A percentile compares a stretch with the other conserved stretches of the same genome.
Evolutionary conservation across 164 flowering plant genomes (phyloP).

Genomic region (Vitis labrusca): DNA sequence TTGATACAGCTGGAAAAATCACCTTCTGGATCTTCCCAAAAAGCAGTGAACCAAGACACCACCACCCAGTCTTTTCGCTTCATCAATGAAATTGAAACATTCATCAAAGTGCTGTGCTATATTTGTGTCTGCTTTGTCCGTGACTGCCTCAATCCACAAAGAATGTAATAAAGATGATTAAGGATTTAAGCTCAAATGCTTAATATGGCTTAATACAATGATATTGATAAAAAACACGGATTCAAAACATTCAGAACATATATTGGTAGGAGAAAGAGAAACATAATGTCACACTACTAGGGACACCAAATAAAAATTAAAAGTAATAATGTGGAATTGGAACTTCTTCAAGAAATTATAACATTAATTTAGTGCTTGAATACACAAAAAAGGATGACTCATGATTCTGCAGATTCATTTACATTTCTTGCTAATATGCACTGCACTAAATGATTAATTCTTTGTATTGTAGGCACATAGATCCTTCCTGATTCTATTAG

Average conservation of each 20-base stretch:
- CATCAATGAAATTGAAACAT: constrained; percentile 81
- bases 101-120: constrained; percentile 69
- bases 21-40: constrained; percentile 95
- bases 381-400: background rate
- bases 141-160: constrained; percentile 41
- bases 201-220: background rate
- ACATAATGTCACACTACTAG: background rate
- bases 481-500: no score
- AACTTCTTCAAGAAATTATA: background rate
- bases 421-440: background rate
- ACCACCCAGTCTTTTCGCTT: constrained; percentile 72
- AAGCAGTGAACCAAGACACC: constrained; percentile 88
- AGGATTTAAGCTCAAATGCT: background rate
- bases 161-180: constrained; percentile 9
- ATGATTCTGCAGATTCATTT: background rate
- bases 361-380: background rate
- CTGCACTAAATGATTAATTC: no score
- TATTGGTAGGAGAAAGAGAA: background rate
- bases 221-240: background rate
- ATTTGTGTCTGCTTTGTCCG: constrained; percentile 51
- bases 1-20: constrained; percentile 3
- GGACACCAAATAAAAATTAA: background rate
- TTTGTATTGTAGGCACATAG: no score
- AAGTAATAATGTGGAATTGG: background rate
- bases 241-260: background rate